phyloP scores from a whole-genome alignment of 345 rosid species.

The Aquilaria yunnanensis region DNA sequence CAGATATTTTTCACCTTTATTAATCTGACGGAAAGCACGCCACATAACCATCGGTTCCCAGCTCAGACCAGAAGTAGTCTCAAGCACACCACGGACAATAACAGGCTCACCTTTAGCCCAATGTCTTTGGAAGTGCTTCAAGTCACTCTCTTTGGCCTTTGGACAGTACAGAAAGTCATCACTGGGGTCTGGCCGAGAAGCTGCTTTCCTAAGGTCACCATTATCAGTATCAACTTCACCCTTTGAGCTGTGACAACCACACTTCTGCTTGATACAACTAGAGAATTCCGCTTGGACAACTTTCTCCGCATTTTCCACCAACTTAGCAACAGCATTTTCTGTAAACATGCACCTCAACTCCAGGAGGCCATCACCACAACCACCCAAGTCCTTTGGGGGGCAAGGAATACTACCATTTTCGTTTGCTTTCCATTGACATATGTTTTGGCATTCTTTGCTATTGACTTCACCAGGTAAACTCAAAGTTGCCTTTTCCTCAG shows the following conservation, averaged over 20 bases:
- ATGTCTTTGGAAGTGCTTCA: conserved; percentile 68
- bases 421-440: conserved; percentile 40
- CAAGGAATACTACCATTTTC: conserved; percentile 51
- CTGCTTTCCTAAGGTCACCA: conserved; percentile 38
- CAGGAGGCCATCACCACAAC: conserved; percentile 38
- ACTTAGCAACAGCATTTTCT: conserved; percentile 24
- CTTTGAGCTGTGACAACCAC: conserved; percentile 39
- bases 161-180: conserved; percentile 71
- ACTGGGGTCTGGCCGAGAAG: conserved; percentile 39
- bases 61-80: conserved; percentile 55
- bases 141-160: conserved; percentile 24
- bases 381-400: conserved; percentile 36
- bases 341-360: conserved; percentile 36
- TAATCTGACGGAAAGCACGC: conserved; percentile 57
- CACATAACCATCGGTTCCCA: conserved; percentile 89
- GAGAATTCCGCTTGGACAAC: conserved; percentile 10
- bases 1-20: conserved; percentile 28
- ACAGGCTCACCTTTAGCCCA: conserved; percentile 82
- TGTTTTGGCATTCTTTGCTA: conserved; percentile 13
- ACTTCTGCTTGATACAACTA: conserved; percentile 14
- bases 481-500: neutral
- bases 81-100: conserved; percentile 51
- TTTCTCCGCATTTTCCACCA: conserved; percentile 37
- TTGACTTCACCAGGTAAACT: neutral
- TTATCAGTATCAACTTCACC: conserved; percentile 23